phyloP scores from a whole-genome alignment of 768 basidiomycete species.

The Phaffia australis region DNA sequence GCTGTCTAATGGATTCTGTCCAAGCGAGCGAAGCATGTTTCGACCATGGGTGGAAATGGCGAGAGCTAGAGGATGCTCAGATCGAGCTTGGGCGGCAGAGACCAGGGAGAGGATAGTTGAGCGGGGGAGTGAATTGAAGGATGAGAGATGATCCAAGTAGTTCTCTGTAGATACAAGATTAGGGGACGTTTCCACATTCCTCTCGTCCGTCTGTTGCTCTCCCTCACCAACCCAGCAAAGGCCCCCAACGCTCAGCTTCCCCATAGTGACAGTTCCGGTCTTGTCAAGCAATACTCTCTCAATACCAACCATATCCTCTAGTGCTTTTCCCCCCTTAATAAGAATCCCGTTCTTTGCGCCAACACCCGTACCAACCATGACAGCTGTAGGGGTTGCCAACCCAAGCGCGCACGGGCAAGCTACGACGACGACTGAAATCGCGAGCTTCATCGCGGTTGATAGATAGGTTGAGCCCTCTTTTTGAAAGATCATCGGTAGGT shows the following conservation, averaged over 20 bases:
- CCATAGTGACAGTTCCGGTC: constrained; percentile 91
- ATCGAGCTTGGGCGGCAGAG: constrained; percentile 73
- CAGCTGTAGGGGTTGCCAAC: constrained; percentile 89
- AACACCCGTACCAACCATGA: constrained; percentile 98
- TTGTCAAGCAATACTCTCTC: constrained; percentile 84
- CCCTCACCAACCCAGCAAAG: constrained; percentile 54
- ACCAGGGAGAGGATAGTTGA: constrained; percentile 66
- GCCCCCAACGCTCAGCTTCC: constrained; percentile 73
- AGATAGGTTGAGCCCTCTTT: constrained; percentile 67
- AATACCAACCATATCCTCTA: constrained; percentile 79
- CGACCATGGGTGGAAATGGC: constrained; percentile 72
- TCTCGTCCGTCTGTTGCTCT: neutral
- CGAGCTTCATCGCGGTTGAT: constrained; percentile 87
- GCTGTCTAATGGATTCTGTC: constrained; percentile 37
- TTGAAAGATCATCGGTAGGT: constrained; percentile 74
- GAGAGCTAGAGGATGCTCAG: constrained; percentile 92
- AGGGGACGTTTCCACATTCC: neutral
- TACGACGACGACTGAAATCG: constrained; percentile 94
- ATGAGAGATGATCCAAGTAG: neutral
- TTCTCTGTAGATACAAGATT: neutral
- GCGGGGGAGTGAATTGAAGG: constrained; percentile 33
- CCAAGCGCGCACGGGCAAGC: constrained; percentile 97
- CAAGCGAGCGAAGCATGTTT: constrained; percentile 37
- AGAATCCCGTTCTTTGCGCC: constrained; percentile 94
- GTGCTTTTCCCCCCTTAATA: constrained; percentile 90